A percentile compares a stretch with the other conserved stretches of the same genome.
These are phyloP conservation scores for Paramecium octaurelia DNA, from an alignment of 73 alveolate species.

Conservation along the genomic window DNA sequence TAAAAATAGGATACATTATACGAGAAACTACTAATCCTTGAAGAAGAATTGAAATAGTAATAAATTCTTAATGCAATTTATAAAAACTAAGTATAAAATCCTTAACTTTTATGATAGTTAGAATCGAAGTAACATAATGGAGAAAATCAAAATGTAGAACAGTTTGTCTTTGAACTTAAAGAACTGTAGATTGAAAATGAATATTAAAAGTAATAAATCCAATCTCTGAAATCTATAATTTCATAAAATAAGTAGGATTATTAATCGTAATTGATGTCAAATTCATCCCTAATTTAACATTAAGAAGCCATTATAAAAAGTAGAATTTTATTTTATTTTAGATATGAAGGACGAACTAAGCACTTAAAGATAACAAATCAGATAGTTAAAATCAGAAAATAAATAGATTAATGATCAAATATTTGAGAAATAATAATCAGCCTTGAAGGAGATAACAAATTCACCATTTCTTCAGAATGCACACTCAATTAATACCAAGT, in stretches of 20 bases:
- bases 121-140: background rate
- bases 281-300: background rate
- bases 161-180: background rate
- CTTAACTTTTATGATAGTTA: background rate
- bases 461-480: background rate
- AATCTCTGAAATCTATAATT: background rate
- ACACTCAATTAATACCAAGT: background rate
- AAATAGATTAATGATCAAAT: background rate
- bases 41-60: background rate
- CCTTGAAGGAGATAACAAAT: background rate
- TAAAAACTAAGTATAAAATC: background rate
- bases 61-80: background rate
- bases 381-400: background rate
- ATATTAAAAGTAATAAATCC: background rate
- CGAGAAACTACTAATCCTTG: background rate
- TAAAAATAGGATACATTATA: background rate
- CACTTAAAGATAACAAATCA: background rate
- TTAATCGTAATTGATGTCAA: background rate
- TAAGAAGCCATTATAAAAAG: background rate
- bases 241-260: background rate
- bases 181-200: background rate
- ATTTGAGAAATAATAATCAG: background rate
- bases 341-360: background rate
- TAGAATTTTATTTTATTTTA: background rate
- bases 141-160: background rate